Evolutionary conservation across 1,284 basidiomycete species (phyloP).

Genomic region (Sphagnurus paluster): DNA sequence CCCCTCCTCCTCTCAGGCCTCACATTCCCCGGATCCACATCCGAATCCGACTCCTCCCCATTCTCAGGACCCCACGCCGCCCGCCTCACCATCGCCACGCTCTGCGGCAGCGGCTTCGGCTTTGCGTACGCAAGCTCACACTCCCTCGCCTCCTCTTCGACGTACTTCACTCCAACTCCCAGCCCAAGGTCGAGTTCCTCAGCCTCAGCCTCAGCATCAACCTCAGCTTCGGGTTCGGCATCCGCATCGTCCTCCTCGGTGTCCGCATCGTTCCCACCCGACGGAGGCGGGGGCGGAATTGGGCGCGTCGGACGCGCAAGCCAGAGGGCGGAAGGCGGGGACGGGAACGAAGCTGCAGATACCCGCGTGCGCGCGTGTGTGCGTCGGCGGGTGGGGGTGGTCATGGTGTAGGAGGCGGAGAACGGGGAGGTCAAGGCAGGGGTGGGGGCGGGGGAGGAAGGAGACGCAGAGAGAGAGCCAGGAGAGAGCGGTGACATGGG

Average conservation of each 20-base stretch:
- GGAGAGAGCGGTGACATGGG: neutral
- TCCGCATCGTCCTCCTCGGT: too few relatives aligned
- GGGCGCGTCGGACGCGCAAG: too few relatives aligned
- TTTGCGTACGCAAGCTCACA: too few relatives aligned
- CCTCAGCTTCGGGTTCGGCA: too few relatives aligned
- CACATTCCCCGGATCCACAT: conserved; percentile 1
- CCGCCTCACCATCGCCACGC: neutral
- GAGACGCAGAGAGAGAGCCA: neutral
- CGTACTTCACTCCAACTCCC: too few relatives aligned
- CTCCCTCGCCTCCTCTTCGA: too few relatives aligned
- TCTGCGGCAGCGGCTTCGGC: neutral
- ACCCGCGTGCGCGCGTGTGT: neutral
- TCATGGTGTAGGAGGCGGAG: neutral
- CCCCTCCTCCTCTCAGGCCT: conserved; percentile 3
- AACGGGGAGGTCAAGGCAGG: neutral
- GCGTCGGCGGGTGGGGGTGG: neutral
- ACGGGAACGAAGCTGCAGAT: too few relatives aligned
- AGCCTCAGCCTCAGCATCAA: too few relatives aligned
- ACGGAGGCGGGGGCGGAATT: too few relatives aligned
- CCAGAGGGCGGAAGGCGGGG: too few relatives aligned
- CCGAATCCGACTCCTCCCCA: neutral
- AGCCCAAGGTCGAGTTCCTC: too few relatives aligned
- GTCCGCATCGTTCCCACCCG: too few relatives aligned
- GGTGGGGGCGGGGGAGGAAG: neutral
- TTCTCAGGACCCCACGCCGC: neutral